Evolutionary conservation across 73 alveolate genomes (phyloP).

Genomic region (Paramecium sexaurelia): DNA sequence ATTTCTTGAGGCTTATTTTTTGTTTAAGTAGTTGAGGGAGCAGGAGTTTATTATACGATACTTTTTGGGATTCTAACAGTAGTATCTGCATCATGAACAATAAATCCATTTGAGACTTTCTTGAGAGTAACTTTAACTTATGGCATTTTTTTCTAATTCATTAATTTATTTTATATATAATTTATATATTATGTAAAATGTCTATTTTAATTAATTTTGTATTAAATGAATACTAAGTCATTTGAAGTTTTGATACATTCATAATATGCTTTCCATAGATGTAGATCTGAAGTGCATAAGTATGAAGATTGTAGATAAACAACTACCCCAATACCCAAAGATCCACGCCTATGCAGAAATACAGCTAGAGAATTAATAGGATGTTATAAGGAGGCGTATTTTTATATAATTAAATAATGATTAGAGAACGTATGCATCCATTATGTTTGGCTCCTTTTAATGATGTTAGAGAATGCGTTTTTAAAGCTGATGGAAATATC

Average conservation of each 20-base stretch:
- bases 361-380: constrained; percentile 49
- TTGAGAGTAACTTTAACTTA: neutral
- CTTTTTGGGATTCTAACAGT: neutral
- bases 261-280: constrained; percentile 64
- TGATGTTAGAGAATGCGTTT: constrained; percentile 69
- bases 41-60: neutral
- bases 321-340: constrained; percentile 56
- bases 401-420: neutral
- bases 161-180: neutral
- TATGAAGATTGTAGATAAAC: constrained; percentile 69
- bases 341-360: constrained; percentile 56
- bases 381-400: constrained; percentile 70
- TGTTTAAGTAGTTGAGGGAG: neutral
- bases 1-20: neutral
- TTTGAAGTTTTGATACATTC: constrained; percentile 68
- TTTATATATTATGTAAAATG: too few species aligned
- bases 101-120: neutral
- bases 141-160: neutral
- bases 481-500: constrained; percentile 68
- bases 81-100: neutral
- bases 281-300: constrained; percentile 60
- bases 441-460: constrained; percentile 66
- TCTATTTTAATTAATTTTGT: neutral
- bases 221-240: constrained; percentile 53
- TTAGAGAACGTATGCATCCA: constrained; percentile 68